Evolutionary conservation across 768 basidiomycete species (phyloP), one percentile per base, ranked within the genome.

Genomic region (Boletus tylopilopsis): DNA sequence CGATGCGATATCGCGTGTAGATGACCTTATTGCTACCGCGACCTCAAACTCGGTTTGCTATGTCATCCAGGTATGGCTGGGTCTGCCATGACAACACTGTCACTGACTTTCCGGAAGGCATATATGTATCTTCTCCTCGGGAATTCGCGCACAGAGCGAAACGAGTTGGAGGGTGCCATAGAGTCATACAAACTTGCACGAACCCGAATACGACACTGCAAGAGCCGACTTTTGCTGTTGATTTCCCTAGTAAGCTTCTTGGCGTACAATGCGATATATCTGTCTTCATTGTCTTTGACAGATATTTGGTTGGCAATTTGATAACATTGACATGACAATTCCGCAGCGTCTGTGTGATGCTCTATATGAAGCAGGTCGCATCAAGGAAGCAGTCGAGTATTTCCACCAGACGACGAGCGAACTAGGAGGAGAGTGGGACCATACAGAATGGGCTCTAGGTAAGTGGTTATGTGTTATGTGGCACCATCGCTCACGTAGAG

Each of bases 241-340:
- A n/a, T 50, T 2, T 45, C 45, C 18, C n/a, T 56, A 5, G 54
- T 53, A 27, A 34, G 42, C 11, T 34, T 35, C 11, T 12, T 5
- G 1, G 13, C 9, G 5, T 23, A 16, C 21, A 5, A 27, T 11
- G 2, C 18, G 6, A 3, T 29, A 5, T 16, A n/a, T 16, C n/a
- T 30, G 29, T 13, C 29, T 30, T 34, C n/a, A 34, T 13, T 6
- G 5, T 40, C 6, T 10, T 18, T 41, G 21, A 29, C 24, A 56
- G 55, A 47, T 56, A 18, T 50, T 22, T 4, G 55, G 49, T 10
- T 56, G 52, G 51, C 43, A 23, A 1, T 50, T 54, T 32, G 49
- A 54, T 10, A 9, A 25, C 33, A 22, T 54, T 10, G 15, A 4
- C 3, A 34, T 47, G n/a, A 34, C 18, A 2, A 33, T 50, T 24